phyloP scores from a whole-genome alignment of 2,329 filamentous ascomycete genomes.

The Fusarium devonianum region DNA sequence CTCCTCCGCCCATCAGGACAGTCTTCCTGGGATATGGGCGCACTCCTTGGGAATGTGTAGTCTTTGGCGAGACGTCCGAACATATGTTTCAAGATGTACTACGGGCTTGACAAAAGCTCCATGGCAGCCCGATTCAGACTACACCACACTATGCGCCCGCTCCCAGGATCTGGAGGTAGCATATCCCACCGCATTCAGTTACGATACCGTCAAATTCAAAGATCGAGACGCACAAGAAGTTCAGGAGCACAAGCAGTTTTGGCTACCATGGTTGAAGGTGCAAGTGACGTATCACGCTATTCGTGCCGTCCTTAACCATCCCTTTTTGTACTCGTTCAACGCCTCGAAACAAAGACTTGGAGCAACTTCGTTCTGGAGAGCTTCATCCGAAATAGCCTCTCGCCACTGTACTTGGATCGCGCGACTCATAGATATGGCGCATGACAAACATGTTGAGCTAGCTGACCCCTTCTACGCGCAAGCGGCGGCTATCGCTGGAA shows the following conservation, averaged over 20 bases:
- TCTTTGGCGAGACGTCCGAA: slow-evolving; percentile 11
- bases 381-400: slow-evolving; percentile 16
- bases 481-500: slow-evolving; percentile 23
- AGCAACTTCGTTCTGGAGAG: slow-evolving; percentile 17
- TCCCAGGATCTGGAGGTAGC: slow-evolving; percentile 8
- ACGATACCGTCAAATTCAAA: slow-evolving; percentile 5
- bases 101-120: slow-evolving; percentile 7
- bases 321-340: slow-evolving; percentile 13
- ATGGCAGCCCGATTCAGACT: slow-evolving; percentile 24
- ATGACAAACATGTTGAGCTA: slow-evolving; percentile 12
- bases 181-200: background rate
- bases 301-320: slow-evolving; percentile 22
- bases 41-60: slow-evolving; percentile 3
- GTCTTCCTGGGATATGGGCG: slow-evolving; percentile 4
- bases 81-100: slow-evolving; percentile 18
- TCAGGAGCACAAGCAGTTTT: background rate
- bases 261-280: slow-evolving; percentile 18
- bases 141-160: slow-evolving; percentile 5
- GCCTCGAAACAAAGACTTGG: slow-evolving; percentile 10
- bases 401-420: slow-evolving; percentile 29
- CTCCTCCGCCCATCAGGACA: rapidly evolving
- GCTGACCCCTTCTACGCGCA: slow-evolving; percentile 26
- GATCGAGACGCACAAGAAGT: background rate
- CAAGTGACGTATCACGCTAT: slow-evolving; percentile 26
- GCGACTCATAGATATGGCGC: slow-evolving; percentile 10